A percentile compares a stretch with the other conserved stretches of the same genome.
Evolutionary conservation across 345 rosid species (phyloP).

Genomic region (Adansonia digitata): DNA sequence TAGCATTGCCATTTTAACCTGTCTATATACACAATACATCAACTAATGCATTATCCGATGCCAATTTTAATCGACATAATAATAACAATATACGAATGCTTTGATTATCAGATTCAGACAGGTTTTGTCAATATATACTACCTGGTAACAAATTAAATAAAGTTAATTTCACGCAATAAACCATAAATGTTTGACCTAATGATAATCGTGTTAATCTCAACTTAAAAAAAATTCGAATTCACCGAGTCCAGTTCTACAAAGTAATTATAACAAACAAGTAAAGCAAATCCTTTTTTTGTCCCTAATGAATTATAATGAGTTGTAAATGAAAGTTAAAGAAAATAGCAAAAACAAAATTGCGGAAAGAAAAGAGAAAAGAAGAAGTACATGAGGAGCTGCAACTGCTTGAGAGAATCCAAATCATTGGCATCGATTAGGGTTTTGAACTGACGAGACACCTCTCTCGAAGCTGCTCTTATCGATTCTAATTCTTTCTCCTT

Average conservation of each 20-base stretch:
- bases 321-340: not conserved
- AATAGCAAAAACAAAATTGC: not conserved
- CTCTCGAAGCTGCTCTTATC: constrained; percentile 58
- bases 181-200: not conserved
- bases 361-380: not conserved
- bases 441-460: constrained; percentile 65
- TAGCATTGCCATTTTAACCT: not conserved
- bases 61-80: not conserved
- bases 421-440: constrained; percentile 57
- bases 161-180: not conserved
- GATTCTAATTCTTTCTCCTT: constrained; percentile 27
- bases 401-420: constrained; percentile 60
- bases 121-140: not conserved
- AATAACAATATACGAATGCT: not conserved
- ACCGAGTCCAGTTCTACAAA: not conserved
- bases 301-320: too few relatives aligned
- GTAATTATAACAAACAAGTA: not conserved
- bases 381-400: constrained; percentile 70
- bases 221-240: not conserved
- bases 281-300: too few relatives aligned
- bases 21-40: not conserved
- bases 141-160: not conserved
- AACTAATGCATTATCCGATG: not conserved
- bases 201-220: too few relatives aligned
- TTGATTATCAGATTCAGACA: not conserved